These are phyloP conservation scores for Microsporum ferrugineum DNA, from an alignment of 2,329 filamentous ascomycete species.

Conservation along the genomic window DNA sequence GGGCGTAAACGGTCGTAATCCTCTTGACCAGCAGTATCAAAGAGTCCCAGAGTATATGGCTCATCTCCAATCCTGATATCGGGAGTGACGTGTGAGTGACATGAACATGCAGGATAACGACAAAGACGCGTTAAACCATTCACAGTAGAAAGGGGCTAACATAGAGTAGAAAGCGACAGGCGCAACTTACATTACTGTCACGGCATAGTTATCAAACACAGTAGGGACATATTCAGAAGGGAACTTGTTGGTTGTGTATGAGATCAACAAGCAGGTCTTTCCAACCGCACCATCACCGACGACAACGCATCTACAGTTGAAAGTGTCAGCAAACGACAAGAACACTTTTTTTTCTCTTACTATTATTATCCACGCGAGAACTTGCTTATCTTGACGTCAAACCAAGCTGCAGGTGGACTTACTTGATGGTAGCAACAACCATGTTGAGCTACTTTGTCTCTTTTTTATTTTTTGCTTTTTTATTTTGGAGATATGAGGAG, in stretches of 20 bases:
- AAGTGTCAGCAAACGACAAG: no score
- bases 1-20: slow-evolving; percentile 97
- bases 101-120: background rate
- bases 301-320: slow-evolving; percentile 69
- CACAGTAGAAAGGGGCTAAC: background rate
- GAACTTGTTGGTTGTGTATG: slow-evolving; percentile 99
- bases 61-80: slow-evolving; percentile 85
- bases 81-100: background rate
- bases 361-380: background rate
- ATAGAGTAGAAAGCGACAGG: slow-evolving; percentile 21
- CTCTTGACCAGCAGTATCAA: slow-evolving; percentile 98
- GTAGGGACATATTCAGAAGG: slow-evolving; percentile 99
- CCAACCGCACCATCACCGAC: slow-evolving; percentile 98
- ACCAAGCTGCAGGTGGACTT: slow-evolving; percentile 22
- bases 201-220: slow-evolving; percentile 98
- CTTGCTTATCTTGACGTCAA: background rate
- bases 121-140: background rate
- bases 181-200: slow-evolving; percentile 89
- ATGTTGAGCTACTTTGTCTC: slow-evolving; percentile 27
- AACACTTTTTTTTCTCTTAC: background rate
- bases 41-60: slow-evolving; percentile 91
- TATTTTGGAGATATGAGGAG: background rate
- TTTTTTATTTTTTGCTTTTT: slow-evolving; percentile 1
- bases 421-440: slow-evolving; percentile 56
- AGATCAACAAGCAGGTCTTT: slow-evolving; percentile 98